phyloP scores from a whole-genome alignment of 441 rosid genomes.

The Syzygium malaccense region DNA sequence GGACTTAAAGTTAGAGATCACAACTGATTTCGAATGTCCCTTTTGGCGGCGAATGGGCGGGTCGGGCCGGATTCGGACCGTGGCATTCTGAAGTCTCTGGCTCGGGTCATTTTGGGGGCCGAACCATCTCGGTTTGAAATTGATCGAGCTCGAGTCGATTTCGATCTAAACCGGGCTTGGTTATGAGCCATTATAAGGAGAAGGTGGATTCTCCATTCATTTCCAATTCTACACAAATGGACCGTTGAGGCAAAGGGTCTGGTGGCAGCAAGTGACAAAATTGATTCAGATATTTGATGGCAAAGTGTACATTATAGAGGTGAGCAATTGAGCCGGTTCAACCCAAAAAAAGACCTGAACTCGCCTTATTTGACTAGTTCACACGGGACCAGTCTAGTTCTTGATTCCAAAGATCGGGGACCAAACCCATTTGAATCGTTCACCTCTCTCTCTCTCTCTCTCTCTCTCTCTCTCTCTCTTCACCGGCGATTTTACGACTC shows the following conservation, averaged over 20 bases:
- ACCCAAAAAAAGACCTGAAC: rapidly evolving
- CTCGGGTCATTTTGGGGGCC: not conserved
- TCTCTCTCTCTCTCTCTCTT: no score
- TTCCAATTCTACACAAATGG: not conserved
- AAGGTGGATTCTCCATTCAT: not conserved
- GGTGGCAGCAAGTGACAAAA: not conserved
- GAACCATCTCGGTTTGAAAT: not conserved
- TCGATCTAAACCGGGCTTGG: not conserved
- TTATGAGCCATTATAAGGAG: not conserved
- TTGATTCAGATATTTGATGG: not conserved
- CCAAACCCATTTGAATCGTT: rapidly evolving
- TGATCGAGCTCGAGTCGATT: not conserved
- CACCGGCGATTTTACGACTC: rapidly evolving
- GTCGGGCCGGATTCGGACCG: rapidly evolving
- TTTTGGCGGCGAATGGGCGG: not conserved
- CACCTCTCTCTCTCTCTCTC: not conserved
- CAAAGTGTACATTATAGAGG: no score
- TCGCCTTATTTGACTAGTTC: no score
- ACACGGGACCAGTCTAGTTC: not conserved
- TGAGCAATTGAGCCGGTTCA: rapidly evolving
- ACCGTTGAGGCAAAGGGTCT: not conserved
- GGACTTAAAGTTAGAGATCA: not conserved
- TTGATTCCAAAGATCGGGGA: rapidly evolving
- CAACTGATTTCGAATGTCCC: not conserved
- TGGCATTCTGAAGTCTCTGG: not conserved